Evolutionary conservation across 192 early-diverging fungal species (phyloP).

Genomic region (Rhizophagus prolifer): DNA sequence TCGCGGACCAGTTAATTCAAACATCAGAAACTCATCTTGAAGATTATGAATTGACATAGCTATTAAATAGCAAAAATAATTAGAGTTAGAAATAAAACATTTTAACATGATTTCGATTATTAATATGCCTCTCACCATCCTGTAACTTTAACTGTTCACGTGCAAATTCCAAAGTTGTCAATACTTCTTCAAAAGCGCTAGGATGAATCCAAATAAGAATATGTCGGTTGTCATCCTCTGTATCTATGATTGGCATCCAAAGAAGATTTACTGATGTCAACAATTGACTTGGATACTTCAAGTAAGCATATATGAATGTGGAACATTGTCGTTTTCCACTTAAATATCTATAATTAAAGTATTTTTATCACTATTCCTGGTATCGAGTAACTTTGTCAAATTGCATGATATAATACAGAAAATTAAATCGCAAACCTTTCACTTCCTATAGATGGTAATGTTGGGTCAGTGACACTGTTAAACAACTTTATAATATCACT

Average conservation of each 20-base stretch:
- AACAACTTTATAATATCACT: conserved; percentile 52
- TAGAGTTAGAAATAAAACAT: neutral
- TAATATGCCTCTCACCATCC: neutral
- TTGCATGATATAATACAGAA: neutral
- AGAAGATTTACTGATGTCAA: conserved; percentile 76
- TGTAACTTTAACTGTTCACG: conserved; percentile 17
- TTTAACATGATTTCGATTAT: neutral
- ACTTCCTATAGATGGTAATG: conserved; percentile 46
- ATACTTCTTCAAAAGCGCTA: conserved; percentile 51
- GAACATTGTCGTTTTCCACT: conserved; percentile 60
- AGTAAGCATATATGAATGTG: conserved; percentile 51
- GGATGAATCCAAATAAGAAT: conserved; percentile 83
- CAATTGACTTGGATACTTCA: conserved; percentile 55
- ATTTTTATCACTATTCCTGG: neutral
- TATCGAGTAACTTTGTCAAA: neutral
- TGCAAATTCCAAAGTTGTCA: conserved; percentile 35
- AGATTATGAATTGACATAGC: conserved; percentile 46
- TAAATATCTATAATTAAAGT: conserved; percentile 46
- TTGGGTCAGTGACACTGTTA: conserved; percentile 60
- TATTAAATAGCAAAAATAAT: neutral
- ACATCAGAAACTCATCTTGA: conserved; percentile 61
- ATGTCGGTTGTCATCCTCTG: conserved; percentile 26
- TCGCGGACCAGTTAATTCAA: conserved; percentile 88
- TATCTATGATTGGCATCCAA: conserved; percentile 57
- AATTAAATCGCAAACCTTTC: conserved; percentile 28